Evolutionary conservation across 495 filamentous ascomycete species (phyloP), one percentile per base, ranked within the genome.

Genomic region (Aspergillus indologenus): DNA sequence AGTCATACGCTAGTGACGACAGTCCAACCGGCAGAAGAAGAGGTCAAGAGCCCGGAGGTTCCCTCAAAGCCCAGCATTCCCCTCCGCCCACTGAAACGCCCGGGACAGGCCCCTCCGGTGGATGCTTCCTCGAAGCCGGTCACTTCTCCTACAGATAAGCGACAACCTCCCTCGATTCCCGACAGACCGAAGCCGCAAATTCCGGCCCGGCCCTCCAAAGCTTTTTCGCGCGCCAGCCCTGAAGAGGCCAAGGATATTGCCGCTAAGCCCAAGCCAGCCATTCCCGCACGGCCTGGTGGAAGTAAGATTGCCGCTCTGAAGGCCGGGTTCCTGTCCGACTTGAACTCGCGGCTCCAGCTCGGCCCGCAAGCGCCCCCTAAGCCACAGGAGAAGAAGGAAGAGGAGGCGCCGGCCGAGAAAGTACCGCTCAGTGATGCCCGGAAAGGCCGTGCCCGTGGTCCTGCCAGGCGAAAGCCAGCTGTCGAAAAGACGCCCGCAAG

Each of bases 301-400:
- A 74, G 67, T 60, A 98, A 98, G 75, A 94, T 98, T 65, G 91
- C 92, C 17, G 90, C 92, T 21, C 68, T 98, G 53, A 90, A 94
- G 72, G 88, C 88, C 17, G 91, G 90, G 3, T 97, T 98, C 73
- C 82, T 98, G 76, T 88, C 83, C 26, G 92, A 98, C 67, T 74
- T 98, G 43, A 94, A 98, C 69, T 89, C 87, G 17, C 85, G 91
- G 17, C 77, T 98, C 43, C 86, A 89, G 69, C 71, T 92, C 7
- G 94, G 95, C 15, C 92, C 91, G 14, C 86, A 88, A 61, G 82
- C 75, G 19, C 84, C 85, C 21, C 85, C 85, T 54, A 89, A 90
- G 75, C 73, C 75, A n/a, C 74, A 81, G 63, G 84, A 89, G 64
- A 89, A 90, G 61, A 73, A 78, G 19, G 82, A 85, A 49, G 76